Base-by-base conservation (phyloP, 2,329 filamentous ascomycete species). In the Didymella lethalis region DNA sequence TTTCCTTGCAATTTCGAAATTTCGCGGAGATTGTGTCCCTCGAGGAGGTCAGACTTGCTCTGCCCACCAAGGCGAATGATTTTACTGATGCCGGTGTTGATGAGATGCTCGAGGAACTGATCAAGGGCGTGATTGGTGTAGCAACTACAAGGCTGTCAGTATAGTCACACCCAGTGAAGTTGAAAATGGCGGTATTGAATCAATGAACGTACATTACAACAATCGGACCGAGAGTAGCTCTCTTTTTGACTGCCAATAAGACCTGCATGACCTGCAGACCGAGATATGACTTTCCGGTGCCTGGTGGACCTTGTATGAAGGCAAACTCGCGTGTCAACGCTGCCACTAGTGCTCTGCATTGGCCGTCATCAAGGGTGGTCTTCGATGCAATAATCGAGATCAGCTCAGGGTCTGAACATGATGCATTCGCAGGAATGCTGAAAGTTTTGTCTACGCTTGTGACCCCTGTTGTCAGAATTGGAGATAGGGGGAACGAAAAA, bases 281-380 rank as follows among this genome's bases (percentile, higher is more conserved):
- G 0, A 83, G 80, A 62, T 83, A 90, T 4, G 81, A 84, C 68
- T 91, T 91, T 0, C 89, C 89, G 0, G 89, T 91, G 0, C 89
- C 89, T 0, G 89, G 89, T 0, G 89, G 89, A 0, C 89, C 89
- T 75, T 91, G 88, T 11, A 90, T 88, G 4, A 90, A 77, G 1
- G 86, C 83, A 8, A 90, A 72, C 32, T 81, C 80, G 1, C 81
- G 79, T 0, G 77, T 80, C 0, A 91, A 73, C 2, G 85, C 81
- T 18, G 81, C 75, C 0, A 88, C 62, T 0, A 90, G 71, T 1
- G 86, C 85, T 4, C 64, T 57, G 4, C 82, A 81, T 64, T 83
- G 81, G 2, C 74, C 77, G 10, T 66, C 55, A 62, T 90, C 88
- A 0, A 91, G 80, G 2, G 54, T 56, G 0, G 67, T 70, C 7